phyloP scores from a whole-genome alignment of 2,329 filamentous ascomycete genomes.

The Xylaria sp. region DNA sequence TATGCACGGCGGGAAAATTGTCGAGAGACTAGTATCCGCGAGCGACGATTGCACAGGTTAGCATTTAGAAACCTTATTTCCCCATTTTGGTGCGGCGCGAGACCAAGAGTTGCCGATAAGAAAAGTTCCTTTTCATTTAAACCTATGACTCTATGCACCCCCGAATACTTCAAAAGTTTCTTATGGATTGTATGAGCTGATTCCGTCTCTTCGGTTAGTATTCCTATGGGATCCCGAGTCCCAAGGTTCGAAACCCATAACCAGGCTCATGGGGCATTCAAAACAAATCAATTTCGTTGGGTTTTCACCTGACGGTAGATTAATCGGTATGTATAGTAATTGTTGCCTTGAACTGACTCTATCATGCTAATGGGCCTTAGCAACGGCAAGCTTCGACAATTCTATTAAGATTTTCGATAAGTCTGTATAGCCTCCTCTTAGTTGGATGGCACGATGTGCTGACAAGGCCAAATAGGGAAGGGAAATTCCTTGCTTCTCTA shows the following conservation, averaged over 20 bases:
- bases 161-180: not conserved
- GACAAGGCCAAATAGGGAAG: constrained; percentile 57
- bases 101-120: not conserved
- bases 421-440: constrained; percentile 25
- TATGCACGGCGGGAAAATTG: constrained; percentile 76
- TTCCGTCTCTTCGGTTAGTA: constrained; percentile 60
- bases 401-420: constrained; percentile 84
- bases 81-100: not conserved
- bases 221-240: constrained; percentile 89
- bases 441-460: constrained; percentile 28
- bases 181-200: constrained; percentile 2
- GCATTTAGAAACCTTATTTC: not conserved
- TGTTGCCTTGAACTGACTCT: not conserved
- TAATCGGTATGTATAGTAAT: constrained; percentile 66
- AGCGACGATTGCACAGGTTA: constrained; percentile 73
- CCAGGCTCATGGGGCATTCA: constrained; percentile 91
- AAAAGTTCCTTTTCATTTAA: not conserved
- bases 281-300: constrained; percentile 97
- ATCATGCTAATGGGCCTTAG: constrained; percentile 4
- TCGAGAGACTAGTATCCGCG: constrained; percentile 87
- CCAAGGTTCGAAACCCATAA: constrained; percentile 81
- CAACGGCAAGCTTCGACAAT: constrained; percentile 92
- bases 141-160: not conserved
- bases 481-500: constrained; percentile 85
- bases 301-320: constrained; percentile 88